Conservation (phyloP, 176 grass and related monocot genomes). For the Zea luxurians region DNA sequence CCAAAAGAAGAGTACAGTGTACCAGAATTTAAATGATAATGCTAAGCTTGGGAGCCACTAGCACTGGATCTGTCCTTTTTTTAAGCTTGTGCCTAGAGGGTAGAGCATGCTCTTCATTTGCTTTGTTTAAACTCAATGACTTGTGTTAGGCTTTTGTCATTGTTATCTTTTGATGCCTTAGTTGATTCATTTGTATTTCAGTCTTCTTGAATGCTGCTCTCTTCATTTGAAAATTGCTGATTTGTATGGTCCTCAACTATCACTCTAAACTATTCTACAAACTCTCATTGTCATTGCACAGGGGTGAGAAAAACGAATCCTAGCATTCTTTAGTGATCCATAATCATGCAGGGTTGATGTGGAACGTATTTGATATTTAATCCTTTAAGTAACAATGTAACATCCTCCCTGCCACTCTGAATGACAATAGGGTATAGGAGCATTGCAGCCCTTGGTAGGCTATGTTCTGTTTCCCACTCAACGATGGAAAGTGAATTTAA, state of each 20-base stretch:
- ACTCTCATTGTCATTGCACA: background rate
- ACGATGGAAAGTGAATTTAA: background rate
- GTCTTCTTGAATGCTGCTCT: background rate
- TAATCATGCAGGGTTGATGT: background rate
- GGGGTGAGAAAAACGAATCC: background rate
- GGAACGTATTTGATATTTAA: background rate
- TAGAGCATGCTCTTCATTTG: background rate
- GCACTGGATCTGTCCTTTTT: too few relatives aligned
- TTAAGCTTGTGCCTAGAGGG: background rate
- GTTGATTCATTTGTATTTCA: background rate
- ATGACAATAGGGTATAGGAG: background rate
- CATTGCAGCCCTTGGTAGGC: background rate
- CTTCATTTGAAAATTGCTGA: background rate
- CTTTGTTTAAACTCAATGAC: constrained; percentile 10
- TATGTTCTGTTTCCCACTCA: background rate
- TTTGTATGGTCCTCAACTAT: background rate
- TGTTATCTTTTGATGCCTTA: background rate
- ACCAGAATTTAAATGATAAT: background rate
- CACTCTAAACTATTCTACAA: background rate
- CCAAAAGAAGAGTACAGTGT: background rate
- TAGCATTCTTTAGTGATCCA: background rate
- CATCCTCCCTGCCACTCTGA: background rate
- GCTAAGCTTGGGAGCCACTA: background rate
- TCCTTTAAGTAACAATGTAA: background rate
- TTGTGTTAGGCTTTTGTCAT: background rate